Percentiles rank a stretch among this genome's conserved stretches.
Evolutionary conservation across 768 basidiomycete genomes (phyloP).

Genomic region (Termitomyces sp.): DNA sequence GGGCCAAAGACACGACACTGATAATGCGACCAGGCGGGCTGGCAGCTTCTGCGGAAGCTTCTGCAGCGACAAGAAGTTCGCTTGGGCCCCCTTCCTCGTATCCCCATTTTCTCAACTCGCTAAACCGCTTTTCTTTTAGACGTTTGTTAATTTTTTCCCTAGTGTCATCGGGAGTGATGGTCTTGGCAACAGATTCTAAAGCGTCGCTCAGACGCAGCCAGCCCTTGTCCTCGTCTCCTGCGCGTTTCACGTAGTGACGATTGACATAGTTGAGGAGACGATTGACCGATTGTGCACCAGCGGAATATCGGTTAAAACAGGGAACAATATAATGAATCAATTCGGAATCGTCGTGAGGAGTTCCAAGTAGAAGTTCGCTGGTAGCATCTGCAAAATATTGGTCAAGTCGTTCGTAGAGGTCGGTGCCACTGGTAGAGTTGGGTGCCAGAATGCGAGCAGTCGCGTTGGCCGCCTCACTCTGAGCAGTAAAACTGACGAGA

Average conservation of each 20-base stretch:
- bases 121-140: constrained; percentile 50
- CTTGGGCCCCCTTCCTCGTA: constrained; percentile 44
- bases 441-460: constrained; percentile 21
- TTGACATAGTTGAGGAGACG: constrained; percentile 77
- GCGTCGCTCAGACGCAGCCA: constrained; percentile 69
- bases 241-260: constrained; percentile 71
- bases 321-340: constrained; percentile 68
- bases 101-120: constrained; percentile 72
- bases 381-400: constrained; percentile 59
- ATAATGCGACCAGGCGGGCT: constrained; percentile 64
- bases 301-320: constrained; percentile 63
- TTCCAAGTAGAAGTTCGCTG: constrained; percentile 54
- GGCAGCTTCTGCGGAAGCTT: constrained; percentile 70
- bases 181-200: constrained; percentile 52
- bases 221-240: constrained; percentile 72
- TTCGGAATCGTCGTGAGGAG: constrained; percentile 59
- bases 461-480: constrained; percentile 39
- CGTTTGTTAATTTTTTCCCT: constrained; percentile 54
- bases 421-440: constrained; percentile 45
- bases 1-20: constrained; percentile 56
- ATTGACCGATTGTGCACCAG: constrained; percentile 62
- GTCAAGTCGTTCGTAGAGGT: constrained; percentile 71
- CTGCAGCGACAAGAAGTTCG: constrained; percentile 48
- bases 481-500: constrained; percentile 43
- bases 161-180: constrained; percentile 43